Base-by-base conservation (phyloP, 176 grass and related monocot genomes). In the barley (Hordeum vulgare) region DNA sequence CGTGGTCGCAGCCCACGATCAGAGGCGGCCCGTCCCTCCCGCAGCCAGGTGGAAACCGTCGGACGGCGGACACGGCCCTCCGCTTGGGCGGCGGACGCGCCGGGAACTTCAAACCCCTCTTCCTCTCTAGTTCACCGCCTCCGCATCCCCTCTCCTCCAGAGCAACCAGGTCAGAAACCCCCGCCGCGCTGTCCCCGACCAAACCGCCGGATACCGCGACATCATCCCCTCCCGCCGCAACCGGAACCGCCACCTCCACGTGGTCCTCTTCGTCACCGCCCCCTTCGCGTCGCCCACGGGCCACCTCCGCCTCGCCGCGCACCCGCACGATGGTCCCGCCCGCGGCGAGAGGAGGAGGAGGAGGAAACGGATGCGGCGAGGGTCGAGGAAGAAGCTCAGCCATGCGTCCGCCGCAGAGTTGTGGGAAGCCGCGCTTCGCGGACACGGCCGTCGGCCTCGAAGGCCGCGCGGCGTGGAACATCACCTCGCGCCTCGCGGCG, bases 1-100 rank as follows among this genome's bases (percentile, higher is more conserved):
- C 26, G 8, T 54, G 44, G 71, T 25, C 14, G 42, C 17, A 9
- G 71, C 25, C 45, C 27, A 31, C 42, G 71, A 53, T 33, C 44
- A 25, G 69, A 13, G 40, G 35, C 71, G 40, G 61, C 49, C 40
- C 7, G 36, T 37, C 69, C 25, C 72, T 61, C 11, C 74, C 88
- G 39, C 83, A 86, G 42, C 83, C 79, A 45, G 75, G 35, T 3
- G 88, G 88, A 58, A 78, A 90, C 5, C 42, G 42, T 20, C 88
- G 83, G 5, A 59, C 15, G 1, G 83, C 83, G 9, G 65, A 64
- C n/a, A 83, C 58, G 40, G 29, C 25, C 60, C 73, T 70, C 36
- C 73, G 75, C 73, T 61, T 72, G 20, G 74, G 79, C 40, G 57
- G 65, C 68, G 83, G 73, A 15, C 18, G 39, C 72, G 84, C 3